Conservation (phyloP, 2,329 filamentous ascomycete species). For the Cyphellophora europaea region DNA sequence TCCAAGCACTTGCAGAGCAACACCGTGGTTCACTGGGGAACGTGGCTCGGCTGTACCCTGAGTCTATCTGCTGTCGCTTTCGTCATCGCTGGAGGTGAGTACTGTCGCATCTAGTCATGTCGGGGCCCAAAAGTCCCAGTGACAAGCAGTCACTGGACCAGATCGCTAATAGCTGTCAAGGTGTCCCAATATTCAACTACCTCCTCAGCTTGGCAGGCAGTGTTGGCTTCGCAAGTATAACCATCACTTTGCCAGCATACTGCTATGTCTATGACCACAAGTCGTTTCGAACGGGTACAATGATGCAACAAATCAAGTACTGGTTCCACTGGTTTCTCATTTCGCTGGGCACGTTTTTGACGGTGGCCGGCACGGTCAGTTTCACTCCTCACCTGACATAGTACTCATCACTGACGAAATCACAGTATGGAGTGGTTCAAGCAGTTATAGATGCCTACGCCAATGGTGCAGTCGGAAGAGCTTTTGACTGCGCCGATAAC, state of each 20-base stretch:
- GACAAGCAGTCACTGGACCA: too few relatives aligned
- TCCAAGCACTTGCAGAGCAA: constrained; percentile 35
- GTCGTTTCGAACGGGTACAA: constrained; percentile 28
- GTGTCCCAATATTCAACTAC: constrained; percentile 47
- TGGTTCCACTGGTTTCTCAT: constrained; percentile 33
- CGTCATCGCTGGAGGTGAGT: constrained; percentile 41
- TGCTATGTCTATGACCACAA: constrained; percentile 43
- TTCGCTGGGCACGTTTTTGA: constrained; percentile 35
- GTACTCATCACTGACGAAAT: too few relatives aligned
- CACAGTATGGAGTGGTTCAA: constrained; percentile 25
- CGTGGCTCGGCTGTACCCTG: constrained; percentile 41
- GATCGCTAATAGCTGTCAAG: too few relatives aligned
- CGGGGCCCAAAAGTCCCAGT: too few relatives aligned
- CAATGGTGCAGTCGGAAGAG: constrained; percentile 16
- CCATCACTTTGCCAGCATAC: constrained; percentile 38
- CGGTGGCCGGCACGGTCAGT: constrained; percentile 39
- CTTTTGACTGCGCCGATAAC: too few relatives aligned
- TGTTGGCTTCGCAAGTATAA: constrained; percentile 43
- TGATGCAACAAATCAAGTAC: constrained; percentile 27
- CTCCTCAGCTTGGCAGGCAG: constrained; percentile 40
- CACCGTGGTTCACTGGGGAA: constrained; percentile 40
- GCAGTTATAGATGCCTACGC: constrained; percentile 19
- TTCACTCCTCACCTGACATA: too few relatives aligned
- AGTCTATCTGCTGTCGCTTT: constrained; percentile 36
- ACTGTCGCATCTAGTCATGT: too few relatives aligned